Conservation (phyloP, 441 rosid species). For the Erodium moschatum region DNA sequence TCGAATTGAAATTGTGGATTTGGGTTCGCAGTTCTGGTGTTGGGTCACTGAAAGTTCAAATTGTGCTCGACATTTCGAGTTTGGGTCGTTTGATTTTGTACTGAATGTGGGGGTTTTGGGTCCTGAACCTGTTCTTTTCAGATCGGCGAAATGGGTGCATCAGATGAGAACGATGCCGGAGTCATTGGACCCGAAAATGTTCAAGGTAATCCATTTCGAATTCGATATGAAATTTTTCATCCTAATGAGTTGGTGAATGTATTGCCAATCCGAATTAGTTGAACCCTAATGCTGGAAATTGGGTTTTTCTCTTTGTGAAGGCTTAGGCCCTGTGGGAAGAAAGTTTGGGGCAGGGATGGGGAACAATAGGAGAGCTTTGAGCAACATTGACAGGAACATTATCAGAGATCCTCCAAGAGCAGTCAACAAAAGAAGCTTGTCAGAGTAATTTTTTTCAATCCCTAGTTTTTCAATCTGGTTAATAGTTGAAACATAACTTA, state of each 20-base stretch:
- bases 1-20: not conserved
- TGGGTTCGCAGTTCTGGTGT: not conserved
- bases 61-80: slow-evolving; percentile 7
- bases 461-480: no score
- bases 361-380: slow-evolving; percentile 54
- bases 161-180: slow-evolving; percentile 64
- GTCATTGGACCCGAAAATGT: slow-evolving; percentile 40
- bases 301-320: slow-evolving; percentile 23
- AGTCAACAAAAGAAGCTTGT: slow-evolving; percentile 51
- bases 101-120: slow-evolving; percentile 18
- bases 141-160: slow-evolving; percentile 42
- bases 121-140: slow-evolving; percentile 16
- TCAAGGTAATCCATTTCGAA: slow-evolving; percentile 33
- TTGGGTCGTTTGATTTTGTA: slow-evolving; percentile 15
- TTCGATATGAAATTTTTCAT: not conserved
- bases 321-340: slow-evolving; percentile 39
- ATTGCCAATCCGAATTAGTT: slow-evolving; percentile 5
- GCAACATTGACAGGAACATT: slow-evolving; percentile 55
- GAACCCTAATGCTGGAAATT: slow-evolving; percentile 16
- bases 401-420: slow-evolving; percentile 54
- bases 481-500: not conserved
- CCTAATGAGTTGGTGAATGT: not conserved
- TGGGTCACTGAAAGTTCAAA: not conserved
- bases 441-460: slow-evolving; percentile 50
- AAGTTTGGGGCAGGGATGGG: slow-evolving; percentile 43